Conservation (phyloP, 306 rosid species). For the Parietaria judaica region DNA sequence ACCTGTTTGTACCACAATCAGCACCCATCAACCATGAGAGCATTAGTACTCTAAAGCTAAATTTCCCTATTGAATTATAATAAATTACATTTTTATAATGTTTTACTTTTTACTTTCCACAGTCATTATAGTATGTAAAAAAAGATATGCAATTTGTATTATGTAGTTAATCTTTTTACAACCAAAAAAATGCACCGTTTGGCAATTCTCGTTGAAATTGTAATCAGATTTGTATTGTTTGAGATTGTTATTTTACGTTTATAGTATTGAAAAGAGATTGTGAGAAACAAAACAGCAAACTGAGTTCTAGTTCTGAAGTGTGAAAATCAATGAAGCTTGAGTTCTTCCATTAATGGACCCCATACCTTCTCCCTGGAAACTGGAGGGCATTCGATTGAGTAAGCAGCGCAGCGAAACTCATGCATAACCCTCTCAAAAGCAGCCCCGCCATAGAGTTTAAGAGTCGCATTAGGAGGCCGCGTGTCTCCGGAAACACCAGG, state of each 20-base stretch:
- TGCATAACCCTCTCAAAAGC: conserved; percentile 97
- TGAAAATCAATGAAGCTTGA: background rate
- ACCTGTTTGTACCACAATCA: conserved; percentile 43
- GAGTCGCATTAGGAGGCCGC: conserved; percentile 82
- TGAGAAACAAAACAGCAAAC: too few species aligned
- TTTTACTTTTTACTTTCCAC: too few species aligned
- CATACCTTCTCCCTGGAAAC: conserved; percentile 94
- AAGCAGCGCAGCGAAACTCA: conserved; percentile 89
- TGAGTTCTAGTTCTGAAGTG: too few species aligned
- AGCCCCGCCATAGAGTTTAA: conserved; percentile 94
- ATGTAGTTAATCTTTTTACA: too few species aligned
- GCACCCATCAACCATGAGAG: background rate
- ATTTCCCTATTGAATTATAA: background rate
- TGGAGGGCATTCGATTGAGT: conserved; percentile 85
- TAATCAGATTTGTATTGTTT: too few species aligned
- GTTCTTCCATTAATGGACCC: background rate
- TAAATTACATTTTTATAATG: too few species aligned
- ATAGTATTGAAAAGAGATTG: too few species aligned
- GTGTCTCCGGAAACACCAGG: conserved; percentile 66
- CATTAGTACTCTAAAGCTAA: background rate
- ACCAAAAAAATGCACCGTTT: too few species aligned
- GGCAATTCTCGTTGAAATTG: too few species aligned
- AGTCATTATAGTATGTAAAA: too few species aligned
- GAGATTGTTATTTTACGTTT: too few species aligned
- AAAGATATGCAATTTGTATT: too few species aligned